Conservation (phyloP, 805 yeast genomes). For the Metschnikowia koreensis region DNA sequence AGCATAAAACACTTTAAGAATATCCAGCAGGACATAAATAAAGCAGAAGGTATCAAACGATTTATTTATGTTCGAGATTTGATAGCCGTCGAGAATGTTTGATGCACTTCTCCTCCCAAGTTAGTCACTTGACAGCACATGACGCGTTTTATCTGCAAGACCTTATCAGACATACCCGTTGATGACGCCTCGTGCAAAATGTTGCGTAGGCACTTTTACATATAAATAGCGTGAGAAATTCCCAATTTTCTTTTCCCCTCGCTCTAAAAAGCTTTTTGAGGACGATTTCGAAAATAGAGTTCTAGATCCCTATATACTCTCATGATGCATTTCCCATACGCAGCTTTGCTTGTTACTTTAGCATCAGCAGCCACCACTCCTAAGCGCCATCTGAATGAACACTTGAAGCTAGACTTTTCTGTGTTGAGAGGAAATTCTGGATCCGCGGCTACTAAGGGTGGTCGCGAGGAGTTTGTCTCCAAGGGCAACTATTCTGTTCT, state of each 20-base stretch:
- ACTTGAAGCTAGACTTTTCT: slow-evolving; percentile 12
- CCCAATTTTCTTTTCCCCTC: neutral
- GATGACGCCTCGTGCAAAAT: neutral
- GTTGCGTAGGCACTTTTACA: neutral
- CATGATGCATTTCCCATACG: slow-evolving; percentile 2
- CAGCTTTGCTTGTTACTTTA: slow-evolving; percentile 4
- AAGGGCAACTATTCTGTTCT: slow-evolving; percentile 9
- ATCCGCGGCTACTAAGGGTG: slow-evolving; percentile 4
- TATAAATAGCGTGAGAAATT: too few species aligned
- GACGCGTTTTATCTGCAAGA: neutral
- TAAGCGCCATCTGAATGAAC: neutral
- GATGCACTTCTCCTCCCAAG: too few species aligned
- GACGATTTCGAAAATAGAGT: neutral
- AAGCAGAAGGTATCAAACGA: too few species aligned
- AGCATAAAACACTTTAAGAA: too few species aligned
- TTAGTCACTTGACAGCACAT: neutral
- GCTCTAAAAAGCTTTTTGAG: neutral
- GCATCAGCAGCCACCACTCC: slow-evolving; percentile 11
- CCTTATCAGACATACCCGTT: neutral
- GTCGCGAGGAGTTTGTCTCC: slow-evolving; percentile 3
- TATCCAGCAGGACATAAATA: too few species aligned
- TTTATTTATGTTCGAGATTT: too few species aligned
- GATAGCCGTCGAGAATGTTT: too few species aligned
- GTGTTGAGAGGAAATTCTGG: slow-evolving; percentile 13
- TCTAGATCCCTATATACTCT: neutral